Base-by-base conservation (phyloP, 305 asterid genomes). In the Stenogyne calaminthoides region DNA sequence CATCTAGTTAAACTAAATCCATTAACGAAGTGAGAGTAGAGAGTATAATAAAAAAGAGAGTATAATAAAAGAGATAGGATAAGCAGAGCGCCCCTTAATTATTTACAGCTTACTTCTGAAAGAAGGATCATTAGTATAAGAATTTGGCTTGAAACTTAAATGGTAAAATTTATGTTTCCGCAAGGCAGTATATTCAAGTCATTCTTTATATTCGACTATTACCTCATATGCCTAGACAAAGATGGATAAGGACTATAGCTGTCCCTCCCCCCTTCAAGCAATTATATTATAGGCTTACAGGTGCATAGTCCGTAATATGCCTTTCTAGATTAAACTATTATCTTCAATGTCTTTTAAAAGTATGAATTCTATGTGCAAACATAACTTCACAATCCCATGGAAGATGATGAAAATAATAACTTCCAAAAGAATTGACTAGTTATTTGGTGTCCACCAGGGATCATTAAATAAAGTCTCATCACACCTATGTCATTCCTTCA, bases 1-100 rank as follows among this genome's bases (percentile, higher is more conserved):
- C 87, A 88, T 84, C 85, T 72, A 82, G 77, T 77, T 22, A 72
- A 72, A 80, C 68, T 36, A 55, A 42, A 76, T 44, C 61, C 39
- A 79, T 81, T 83, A 87, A 73, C 69, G 20, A 71, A 47, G 46
- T 55, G 80, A 76, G 40, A 65, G 67, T 2, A 75, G 19, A n/a
- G n/a, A n/a, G n/a, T n/a, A n/a, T n/a, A n/a, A n/a, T n/a, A n/a
- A n/a, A n/a, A n/a, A n/a, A n/a, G n/a, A 71, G 19, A 72, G 34
- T 54, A 47, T 52, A 40, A 55, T 9, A 36, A 72, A 36, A 67
- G 56, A 64, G 29, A 57, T 42, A 20, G 68, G 34, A 49, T 75
- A 59, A 11, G 34, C 29, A 47, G 14, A 12, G 29, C 46, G 18
- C 25, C 8, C 55, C 69, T 54, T 9, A 71, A 60, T 29, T 7